Evolutionary conservation across 306 rosid species (phyloP), one percentile per base, ranked within the genome.

Genomic region (Begonia fuchsioides): DNA sequence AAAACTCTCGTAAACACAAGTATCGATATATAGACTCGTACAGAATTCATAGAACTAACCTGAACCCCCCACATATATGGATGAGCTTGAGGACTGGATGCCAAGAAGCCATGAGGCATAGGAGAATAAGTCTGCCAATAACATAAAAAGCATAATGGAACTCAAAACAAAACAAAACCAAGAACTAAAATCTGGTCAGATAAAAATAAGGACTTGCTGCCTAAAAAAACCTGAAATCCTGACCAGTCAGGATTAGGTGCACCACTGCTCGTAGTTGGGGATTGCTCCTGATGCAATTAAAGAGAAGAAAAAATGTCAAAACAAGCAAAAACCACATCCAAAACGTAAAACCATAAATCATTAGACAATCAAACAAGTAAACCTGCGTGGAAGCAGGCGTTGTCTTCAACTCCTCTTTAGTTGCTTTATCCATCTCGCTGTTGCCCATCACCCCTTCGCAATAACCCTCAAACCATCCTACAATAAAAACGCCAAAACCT

Each of bases 51-150:
- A 56, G 47, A 15, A 15, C 16, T 8, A 13, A 43, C 98, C 92
- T 90, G 98, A 60, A 90, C 95, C 18, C 98, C 98, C 98, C 98
- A 84, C 95, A 90, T 77, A 70, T 90, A 90, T 40, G 98, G 94
- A 69, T 79, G 95, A 52, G 87, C 87, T 56, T 90, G 98, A 50
- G 93, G 98, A 61, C 81, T 85, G 52, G 95, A 81, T 26, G 98
- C 92, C 84, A 90, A 15, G 67, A 61, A 90, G 46, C 95, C 95
- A 63, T 76, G 98, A 9, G 98, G 98, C 39, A 90, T 69, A 17
- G 92, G 84, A 75, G 98, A 81, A 65, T 81, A 90, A 44, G 98
- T 92, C 98, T 90, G 78, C 53, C 39, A 26, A 45, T 0, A 7
- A 12, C 14, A 41, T 41, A n/a, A 19, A 41, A 54, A 17, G 9